Evolutionary conservation across 805 yeast species (phyloP).

Genomic region (Candida wancherniae): DNA sequence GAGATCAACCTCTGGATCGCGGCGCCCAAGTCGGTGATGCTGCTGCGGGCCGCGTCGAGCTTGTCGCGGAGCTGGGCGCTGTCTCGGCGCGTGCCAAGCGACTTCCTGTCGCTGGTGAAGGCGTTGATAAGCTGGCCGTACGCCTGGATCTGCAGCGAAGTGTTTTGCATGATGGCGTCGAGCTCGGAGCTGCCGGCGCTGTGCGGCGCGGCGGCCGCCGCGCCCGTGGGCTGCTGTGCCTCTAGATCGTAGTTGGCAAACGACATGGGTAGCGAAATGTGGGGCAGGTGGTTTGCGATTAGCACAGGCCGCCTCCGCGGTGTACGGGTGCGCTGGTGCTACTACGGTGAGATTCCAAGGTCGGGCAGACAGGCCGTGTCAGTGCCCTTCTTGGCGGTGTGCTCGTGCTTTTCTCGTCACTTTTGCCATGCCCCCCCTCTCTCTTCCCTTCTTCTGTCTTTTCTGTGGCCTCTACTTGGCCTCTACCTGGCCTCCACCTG

Average conservation of each 20-base stretch:
- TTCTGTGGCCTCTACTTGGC: too few species aligned
- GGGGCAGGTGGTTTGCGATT: too few species aligned
- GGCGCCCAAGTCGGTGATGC: slow-evolving; percentile 27
- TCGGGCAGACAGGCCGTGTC: too few species aligned
- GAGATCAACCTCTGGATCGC: slow-evolving; percentile 30
- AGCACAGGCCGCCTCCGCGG: too few species aligned
- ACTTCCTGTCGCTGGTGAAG: slow-evolving; percentile 45
- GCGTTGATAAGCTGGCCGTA: slow-evolving; percentile 48
- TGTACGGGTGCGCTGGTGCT: too few species aligned
- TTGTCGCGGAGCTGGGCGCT: slow-evolving; percentile 28
- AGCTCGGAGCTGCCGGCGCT: slow-evolving; percentile 19
- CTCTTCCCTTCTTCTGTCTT: too few species aligned
- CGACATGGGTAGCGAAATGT: slow-evolving; percentile 48
- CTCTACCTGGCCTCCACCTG: too few species aligned
- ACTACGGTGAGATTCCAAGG: too few species aligned
- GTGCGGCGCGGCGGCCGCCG: slow-evolving; percentile 1
- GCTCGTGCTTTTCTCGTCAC: too few species aligned
- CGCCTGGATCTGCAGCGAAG: slow-evolving; percentile 39
- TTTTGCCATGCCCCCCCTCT: too few species aligned
- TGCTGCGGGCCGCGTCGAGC: slow-evolving; percentile 29
- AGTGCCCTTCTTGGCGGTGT: too few species aligned
- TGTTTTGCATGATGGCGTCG: slow-evolving; percentile 29
- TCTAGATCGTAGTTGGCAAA: slow-evolving; percentile 51
- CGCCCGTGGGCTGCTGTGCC: slow-evolving; percentile 33
- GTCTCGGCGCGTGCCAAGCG: slow-evolving; percentile 53